Base-by-base conservation (phyloP, 108 stramenopile genomes). In the Cyclotella baltica region DNA sequence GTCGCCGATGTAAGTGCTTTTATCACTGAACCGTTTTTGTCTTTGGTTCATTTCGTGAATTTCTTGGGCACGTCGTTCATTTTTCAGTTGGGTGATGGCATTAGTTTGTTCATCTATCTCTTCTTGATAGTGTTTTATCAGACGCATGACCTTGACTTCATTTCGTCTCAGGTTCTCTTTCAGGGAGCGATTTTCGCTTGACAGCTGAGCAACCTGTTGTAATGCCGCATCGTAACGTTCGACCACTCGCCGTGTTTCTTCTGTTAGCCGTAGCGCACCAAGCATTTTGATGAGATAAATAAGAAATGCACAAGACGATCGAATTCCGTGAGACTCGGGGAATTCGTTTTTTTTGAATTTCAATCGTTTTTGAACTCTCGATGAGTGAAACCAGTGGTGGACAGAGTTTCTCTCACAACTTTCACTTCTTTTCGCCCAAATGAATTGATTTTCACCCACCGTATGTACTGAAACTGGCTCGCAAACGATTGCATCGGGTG, bases 41-140 rank as follows among this genome's bases (percentile, higher is more conserved):
- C 65, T 51, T 4, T 58, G 52, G 1, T 43, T 29, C 38, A 20
- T 38, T 58, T 67, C 55, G 18, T 27, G 18, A 23, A 28, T 2
- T 22, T 75, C 74, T 33, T 38, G 31, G 2, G 40, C 56, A 38
- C 64, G 56, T 15, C 50, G 36, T 67, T 75, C 74, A 0, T 75
- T 40, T 50, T 75, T 67, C 1, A 75, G 64, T 2, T 38, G 2
- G 23, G 19, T 34, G 10, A 63, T 15, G 1, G 29, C 10, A 46
- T 57, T 36, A 15, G 74, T 67, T 22, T 51, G 64, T 34, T 62
- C 47, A n/a, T 75, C 74, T 27, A 75, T 57, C 37, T 75, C 65
- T 36, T 62, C 4, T 20, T 75, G 64, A 36, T 58, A 75, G 58
- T 75, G 74, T 15, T 20, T 31, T 52, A 75, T 67, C 28, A 75